A percentile compares a stretch with the other conserved stretches of the same genome.
These are phyloP conservation scores for Alternaria triticimaculans DNA, from an alignment of 2,329 filamentous ascomycete species.

Conservation along the genomic window DNA sequence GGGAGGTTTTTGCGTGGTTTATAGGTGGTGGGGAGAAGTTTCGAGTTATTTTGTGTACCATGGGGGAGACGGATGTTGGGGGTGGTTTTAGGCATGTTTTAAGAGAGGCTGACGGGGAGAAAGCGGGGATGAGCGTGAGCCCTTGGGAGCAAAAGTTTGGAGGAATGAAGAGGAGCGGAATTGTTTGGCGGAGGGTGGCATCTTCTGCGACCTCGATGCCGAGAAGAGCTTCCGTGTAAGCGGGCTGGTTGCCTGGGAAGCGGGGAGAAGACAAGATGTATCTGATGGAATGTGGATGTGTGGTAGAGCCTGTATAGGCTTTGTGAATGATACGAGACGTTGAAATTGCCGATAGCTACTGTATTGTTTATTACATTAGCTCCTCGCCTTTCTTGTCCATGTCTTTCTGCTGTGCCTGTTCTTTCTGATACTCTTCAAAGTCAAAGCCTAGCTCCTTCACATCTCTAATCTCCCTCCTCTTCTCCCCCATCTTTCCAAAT, in stretches of 20 bases:
- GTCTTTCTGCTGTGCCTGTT: background rate
- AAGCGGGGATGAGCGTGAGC: background rate
- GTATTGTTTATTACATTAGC: background rate
- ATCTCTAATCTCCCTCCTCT: constrained; percentile 62
- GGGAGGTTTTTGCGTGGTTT: background rate
- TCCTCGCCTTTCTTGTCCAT: background rate
- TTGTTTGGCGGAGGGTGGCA: background rate
- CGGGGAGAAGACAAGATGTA: background rate
- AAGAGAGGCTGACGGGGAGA: background rate
- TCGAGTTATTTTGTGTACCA: background rate
- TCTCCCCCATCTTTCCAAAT: constrained; percentile 71
- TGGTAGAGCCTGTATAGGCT: background rate
- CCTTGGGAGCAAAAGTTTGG: background rate
- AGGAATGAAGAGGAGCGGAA: background rate
- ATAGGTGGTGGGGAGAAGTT: too few relatives aligned
- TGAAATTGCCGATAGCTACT: background rate
- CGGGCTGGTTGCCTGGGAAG: background rate
- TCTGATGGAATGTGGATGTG: background rate
- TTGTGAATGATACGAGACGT: background rate
- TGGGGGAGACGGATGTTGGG: background rate
- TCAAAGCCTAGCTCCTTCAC: constrained; percentile 76
- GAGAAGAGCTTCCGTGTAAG: background rate
- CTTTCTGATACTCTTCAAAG: constrained; percentile 51
- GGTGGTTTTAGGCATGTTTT: background rate
- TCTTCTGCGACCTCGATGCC: background rate